Conservation (phyloP, 2,329 filamentous ascomycete genomes). For the Acrocalymma vagum region DNA sequence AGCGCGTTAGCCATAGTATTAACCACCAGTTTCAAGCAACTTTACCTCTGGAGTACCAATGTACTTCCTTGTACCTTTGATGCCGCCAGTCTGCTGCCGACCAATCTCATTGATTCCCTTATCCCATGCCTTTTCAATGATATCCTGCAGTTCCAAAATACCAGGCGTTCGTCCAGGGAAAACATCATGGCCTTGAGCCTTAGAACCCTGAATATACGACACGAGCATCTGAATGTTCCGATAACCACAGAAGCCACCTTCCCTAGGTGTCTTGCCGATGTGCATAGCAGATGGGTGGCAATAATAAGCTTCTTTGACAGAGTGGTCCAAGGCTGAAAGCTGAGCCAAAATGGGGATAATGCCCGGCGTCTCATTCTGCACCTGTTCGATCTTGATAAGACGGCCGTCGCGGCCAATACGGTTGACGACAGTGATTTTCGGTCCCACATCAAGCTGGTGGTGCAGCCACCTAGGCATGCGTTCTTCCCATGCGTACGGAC, state of each 20-base stretch:
- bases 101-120: constrained; percentile 79
- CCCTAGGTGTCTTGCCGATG: constrained; percentile 79
- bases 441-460: constrained; percentile 50
- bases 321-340: constrained; percentile 65
- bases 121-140: constrained; percentile 90
- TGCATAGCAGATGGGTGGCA: constrained; percentile 81
- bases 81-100: constrained; percentile 83
- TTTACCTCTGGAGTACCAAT: constrained; percentile 91
- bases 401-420: constrained; percentile 53
- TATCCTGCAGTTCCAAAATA: constrained; percentile 83
- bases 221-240: constrained; percentile 92
- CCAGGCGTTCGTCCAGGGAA: constrained; percentile 73
- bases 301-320: constrained; percentile 76
- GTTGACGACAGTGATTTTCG: constrained; percentile 49
- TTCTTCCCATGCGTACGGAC: constrained; percentile 57
- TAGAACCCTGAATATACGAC: constrained; percentile 75
- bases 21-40: constrained; percentile 1
- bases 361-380: constrained; percentile 56
- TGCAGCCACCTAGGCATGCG: constrained; percentile 55
- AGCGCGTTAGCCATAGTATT: constrained; percentile 16
- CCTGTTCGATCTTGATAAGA: constrained; percentile 49
- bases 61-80: constrained; percentile 89
- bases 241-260: constrained; percentile 95
- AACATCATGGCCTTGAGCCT: constrained; percentile 64
- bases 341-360: constrained; percentile 57